phyloP scores from a whole-genome alignment of 2,329 filamentous ascomycete species.

The Aspergillus fructus region DNA sequence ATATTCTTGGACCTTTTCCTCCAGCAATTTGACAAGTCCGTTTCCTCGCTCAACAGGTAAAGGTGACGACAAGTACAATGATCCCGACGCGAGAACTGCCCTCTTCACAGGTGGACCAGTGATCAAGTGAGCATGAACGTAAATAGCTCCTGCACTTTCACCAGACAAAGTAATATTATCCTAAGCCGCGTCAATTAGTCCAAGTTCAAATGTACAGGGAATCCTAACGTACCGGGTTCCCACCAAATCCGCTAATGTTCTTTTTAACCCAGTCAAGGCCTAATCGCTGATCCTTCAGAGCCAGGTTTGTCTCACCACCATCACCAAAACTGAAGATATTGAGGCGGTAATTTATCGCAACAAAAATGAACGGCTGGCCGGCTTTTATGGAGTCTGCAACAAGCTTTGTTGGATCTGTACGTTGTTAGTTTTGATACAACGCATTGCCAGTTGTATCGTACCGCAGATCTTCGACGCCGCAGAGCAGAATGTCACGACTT shows the following conservation, averaged over 20 bases:
- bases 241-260: slow-evolving; percentile 42
- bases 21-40: slow-evolving; percentile 29
- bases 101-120: slow-evolving; percentile 33
- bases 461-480: slow-evolving; percentile 44
- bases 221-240: slow-evolving; percentile 33
- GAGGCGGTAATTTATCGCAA: slow-evolving; percentile 46
- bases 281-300: slow-evolving; percentile 36
- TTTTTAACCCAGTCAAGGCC: slow-evolving; percentile 41
- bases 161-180: slow-evolving; percentile 44
- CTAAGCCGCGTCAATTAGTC: slow-evolving; percentile 19
- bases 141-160: slow-evolving; percentile 50
- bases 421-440: background rate
- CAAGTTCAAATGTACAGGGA: too few relatives aligned
- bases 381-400: slow-evolving; percentile 36
- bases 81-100: slow-evolving; percentile 44
- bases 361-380: slow-evolving; percentile 41
- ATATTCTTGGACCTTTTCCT: slow-evolving; percentile 27
- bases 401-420: slow-evolving; percentile 34
- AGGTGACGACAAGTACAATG: slow-evolving; percentile 45
- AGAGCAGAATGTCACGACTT: slow-evolving; percentile 46
- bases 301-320: slow-evolving; percentile 41
- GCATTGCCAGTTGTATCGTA: slow-evolving; percentile 20
- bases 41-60: slow-evolving; percentile 35
- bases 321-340: slow-evolving; percentile 50
- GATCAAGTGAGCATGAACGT: slow-evolving; percentile 44